Evolutionary conservation across 1,284 basidiomycete species (phyloP), one percentile per base, ranked within the genome.

Genomic region (Calocybe gambosa): DNA sequence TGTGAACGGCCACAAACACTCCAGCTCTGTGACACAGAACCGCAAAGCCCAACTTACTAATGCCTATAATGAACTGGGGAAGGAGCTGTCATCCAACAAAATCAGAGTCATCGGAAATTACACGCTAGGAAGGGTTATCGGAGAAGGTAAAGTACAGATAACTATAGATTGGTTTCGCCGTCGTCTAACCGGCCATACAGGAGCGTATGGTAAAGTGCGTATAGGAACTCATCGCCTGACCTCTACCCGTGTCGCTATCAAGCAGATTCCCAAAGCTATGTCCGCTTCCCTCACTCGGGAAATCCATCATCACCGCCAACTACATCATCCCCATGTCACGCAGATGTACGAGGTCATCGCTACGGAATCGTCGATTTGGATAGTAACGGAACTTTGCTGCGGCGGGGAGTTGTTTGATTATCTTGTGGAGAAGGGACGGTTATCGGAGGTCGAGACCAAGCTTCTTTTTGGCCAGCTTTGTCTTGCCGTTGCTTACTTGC

Each of bases 381-480:
- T 99, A 55, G 89, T 98, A 45, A 92, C 93, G 12, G 96, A 99
- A 62, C 82, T 99, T 28, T 99, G 96, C 65, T 86, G 84, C 23
- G 95, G 95, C 12, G 95, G 95, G 38, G 95, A 98, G 63, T 78
- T 99, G 29, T 98, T 97, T 64, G 95, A 98, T 66, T 98, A 96
- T 65, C 83, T 99, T 33, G 91, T 89, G 23, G 95, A 98, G 71
- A 92, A 95, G 58, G 91, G 93, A 33, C 78, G 91, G 3, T 67
- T 96, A 35, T 70, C 81, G 26, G 91, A 94, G 62, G 84, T 87
- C 35, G 91, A 95, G 64, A 75, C 89, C 4, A 82, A 82, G 49
- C 73, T 86, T 45, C 70, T 98, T 21, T 96, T 98, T 61, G 93
- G 93, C 6, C 93, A 98, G 64, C 73, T 98, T n/a, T 91, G 91